Conservation (phyloP, 495 filamentous ascomycete genomes). For the Daldinia vernicosa region DNA sequence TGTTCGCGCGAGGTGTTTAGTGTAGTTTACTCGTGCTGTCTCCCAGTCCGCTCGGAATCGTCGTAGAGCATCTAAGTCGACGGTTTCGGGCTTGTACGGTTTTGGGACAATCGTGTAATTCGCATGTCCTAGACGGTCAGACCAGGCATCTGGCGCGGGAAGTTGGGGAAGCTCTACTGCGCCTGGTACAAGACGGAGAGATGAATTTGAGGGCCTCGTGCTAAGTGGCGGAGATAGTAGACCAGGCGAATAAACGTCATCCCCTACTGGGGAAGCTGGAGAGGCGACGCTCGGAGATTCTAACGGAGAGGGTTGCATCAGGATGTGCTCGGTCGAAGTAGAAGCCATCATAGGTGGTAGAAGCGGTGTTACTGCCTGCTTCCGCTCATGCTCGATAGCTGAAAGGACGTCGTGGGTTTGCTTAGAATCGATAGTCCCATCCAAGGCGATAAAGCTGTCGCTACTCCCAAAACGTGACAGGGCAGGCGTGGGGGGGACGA, state of each 20-base stretch:
- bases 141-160: conserved; percentile 76
- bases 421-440: conserved; percentile 65
- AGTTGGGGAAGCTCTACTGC: conserved; percentile 58
- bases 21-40: conserved; percentile 78
- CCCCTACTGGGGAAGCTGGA: conserved; percentile 33
- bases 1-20: conserved; percentile 82
- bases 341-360: conserved; percentile 81
- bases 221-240: conserved; percentile 82
- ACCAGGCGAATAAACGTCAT: conserved; percentile 42
- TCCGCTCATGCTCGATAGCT: conserved; percentile 65
- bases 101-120: conserved; percentile 89
- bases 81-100: conserved; percentile 74
- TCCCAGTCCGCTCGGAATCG: conserved; percentile 82
- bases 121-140: conserved; percentile 83
- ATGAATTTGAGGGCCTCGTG: conserved; percentile 78
- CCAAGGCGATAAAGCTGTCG: conserved; percentile 50
- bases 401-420: conserved; percentile 60
- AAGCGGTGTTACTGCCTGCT: conserved; percentile 78
- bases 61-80: conserved; percentile 67
- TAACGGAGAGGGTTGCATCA: conserved; percentile 74
- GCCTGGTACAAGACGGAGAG: conserved; percentile 63
- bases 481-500: conserved; percentile 71
- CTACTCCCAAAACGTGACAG: conserved; percentile 71
- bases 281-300: conserved; percentile 76
- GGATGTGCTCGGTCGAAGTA: conserved; percentile 38